A percentile compares a stretch with the other conserved stretches of the same genome.
phyloP scores from a whole-genome alignment of 1,139 yeast genomes.

The Hansenula lynferdii region DNA sequence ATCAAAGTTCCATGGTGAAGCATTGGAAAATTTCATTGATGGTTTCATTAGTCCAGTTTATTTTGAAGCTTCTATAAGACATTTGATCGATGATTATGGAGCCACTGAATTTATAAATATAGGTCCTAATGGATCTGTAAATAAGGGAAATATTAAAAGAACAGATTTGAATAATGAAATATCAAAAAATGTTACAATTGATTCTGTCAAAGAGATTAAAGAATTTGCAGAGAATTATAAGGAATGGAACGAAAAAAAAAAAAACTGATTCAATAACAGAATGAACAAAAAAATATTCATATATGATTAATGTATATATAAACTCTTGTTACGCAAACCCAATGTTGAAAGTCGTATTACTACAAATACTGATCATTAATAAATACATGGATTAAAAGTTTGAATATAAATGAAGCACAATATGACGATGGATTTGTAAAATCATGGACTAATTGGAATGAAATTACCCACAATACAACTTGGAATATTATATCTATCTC shows the following conservation, averaged over 20 bases:
- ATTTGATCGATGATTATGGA: slow-evolving; percentile 1
- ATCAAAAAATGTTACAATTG: neutral
- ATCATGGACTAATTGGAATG: slow-evolving; percentile 56
- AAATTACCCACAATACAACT: slow-evolving; percentile 96
- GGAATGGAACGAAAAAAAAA: no score
- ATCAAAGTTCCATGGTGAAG: slow-evolving; percentile 18
- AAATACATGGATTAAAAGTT: no score
- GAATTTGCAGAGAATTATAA: neutral
- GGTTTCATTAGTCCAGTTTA: slow-evolving; percentile 41
- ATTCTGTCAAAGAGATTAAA: neutral
- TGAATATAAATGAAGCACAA: no score
- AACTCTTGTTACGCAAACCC: no score
- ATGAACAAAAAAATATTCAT: no score
- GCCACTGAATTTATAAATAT: slow-evolving; percentile 12
- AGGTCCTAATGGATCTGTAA: slow-evolving; percentile 21
- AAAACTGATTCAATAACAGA: no score
- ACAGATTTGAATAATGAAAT: neutral
- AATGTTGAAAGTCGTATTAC: neutral
- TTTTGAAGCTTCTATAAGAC: slow-evolving; percentile 35
- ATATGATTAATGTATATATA: no score
- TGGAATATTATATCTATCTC: slow-evolving; percentile 93
- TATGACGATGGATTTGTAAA: no score
- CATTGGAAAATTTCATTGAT: slow-evolving; percentile 27
- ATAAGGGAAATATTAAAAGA: slow-evolving; percentile 5
- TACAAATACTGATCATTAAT: neutral